phyloP scores from a whole-genome alignment of 2,329 filamentous ascomycete species.

The Lachnellula cervina region DNA sequence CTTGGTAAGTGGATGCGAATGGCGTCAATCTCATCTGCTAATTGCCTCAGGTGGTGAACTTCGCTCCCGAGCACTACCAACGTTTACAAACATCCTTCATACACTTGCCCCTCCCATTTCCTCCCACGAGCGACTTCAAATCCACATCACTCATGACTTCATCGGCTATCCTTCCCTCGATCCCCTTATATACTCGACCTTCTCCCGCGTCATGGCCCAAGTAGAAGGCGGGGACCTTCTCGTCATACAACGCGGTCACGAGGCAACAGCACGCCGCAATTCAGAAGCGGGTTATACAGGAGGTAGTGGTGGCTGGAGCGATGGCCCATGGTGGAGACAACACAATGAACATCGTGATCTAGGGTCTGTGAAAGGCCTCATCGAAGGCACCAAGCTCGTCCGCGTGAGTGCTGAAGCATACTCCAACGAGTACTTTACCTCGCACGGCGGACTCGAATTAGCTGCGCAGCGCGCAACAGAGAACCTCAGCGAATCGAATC shows the following conservation, averaged over 20 bases:
- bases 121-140: conserved; percentile 92
- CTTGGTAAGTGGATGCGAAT: conserved; percentile 52
- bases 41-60: conserved; percentile 70
- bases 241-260: conserved; percentile 88
- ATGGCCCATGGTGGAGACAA: conserved; percentile 95
- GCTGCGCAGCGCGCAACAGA: conserved; percentile 77
- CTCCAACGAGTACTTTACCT: conserved; percentile 75
- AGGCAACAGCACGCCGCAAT: conserved; percentile 66
- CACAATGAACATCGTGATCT: conserved; percentile 66
- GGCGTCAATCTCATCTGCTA: conserved; percentile 5
- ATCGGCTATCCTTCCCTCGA: conserved; percentile 92
- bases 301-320: conserved; percentile 69
- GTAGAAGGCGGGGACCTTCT: conserved; percentile 94
- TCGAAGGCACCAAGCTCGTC: conserved; percentile 86
- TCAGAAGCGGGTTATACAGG: conserved; percentile 55
- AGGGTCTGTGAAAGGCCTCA: conserved; percentile 71
- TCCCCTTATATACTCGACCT: conserved; percentile 84
- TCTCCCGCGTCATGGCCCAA: conserved; percentile 96
- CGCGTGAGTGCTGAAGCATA: conserved; percentile 86
- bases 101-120: conserved; percentile 95
- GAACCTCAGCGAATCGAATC: conserved; percentile 76
- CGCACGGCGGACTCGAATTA: conserved; percentile 72
- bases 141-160: conserved; percentile 95
- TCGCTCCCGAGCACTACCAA: conserved; percentile 80
- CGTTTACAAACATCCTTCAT: conserved; percentile 90